phyloP scores from a whole-genome alignment of 2,329 filamentous ascomycete species.

The Mycocentrospora acerina region DNA sequence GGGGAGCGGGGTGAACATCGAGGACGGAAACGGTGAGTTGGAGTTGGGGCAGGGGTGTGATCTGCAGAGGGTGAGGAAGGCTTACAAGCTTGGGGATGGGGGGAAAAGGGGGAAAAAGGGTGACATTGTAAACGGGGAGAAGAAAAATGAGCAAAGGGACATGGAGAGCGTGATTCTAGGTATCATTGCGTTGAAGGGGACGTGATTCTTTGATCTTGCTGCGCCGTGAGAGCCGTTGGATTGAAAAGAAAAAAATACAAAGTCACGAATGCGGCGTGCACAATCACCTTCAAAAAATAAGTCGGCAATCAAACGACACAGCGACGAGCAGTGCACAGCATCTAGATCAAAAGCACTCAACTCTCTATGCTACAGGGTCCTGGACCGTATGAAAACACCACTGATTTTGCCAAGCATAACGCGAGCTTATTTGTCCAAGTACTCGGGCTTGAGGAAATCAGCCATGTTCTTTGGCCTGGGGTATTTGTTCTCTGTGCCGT shows the following conservation, averaged over 20 bases:
- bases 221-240: too few species aligned
- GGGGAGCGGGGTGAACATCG: conserved; percentile 24
- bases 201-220: conserved; percentile 26
- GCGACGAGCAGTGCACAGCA: conserved; percentile 3
- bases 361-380: conserved; percentile 39
- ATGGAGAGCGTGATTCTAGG: conserved; percentile 71
- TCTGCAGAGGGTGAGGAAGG: conserved; percentile 71
- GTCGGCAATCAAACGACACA: too few species aligned
- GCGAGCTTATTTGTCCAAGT: conserved; percentile 64
- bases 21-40: conserved; percentile 17
- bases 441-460: conserved; percentile 93
- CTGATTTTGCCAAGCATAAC: conserved; percentile 14
- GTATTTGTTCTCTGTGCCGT: conserved; percentile 50
- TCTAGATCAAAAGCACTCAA: conserved; percentile 12
- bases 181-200: conserved; percentile 74
- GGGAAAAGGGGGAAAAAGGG: conserved; percentile 42
- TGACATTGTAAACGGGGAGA: conserved; percentile 21
- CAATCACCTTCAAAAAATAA: too few species aligned
- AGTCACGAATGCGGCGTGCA: too few species aligned
- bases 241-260: too few species aligned
- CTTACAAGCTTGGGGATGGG: conserved; percentile 74
- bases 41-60: conserved; percentile 55
- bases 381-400: conserved; percentile 34
- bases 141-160: conserved; percentile 52
- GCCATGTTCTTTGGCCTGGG: conserved; percentile 88